Evolutionary conservation across 345 rosid species (phyloP), one percentile per base, ranked within the genome.

Genomic region (Geranium rotundifolium): DNA sequence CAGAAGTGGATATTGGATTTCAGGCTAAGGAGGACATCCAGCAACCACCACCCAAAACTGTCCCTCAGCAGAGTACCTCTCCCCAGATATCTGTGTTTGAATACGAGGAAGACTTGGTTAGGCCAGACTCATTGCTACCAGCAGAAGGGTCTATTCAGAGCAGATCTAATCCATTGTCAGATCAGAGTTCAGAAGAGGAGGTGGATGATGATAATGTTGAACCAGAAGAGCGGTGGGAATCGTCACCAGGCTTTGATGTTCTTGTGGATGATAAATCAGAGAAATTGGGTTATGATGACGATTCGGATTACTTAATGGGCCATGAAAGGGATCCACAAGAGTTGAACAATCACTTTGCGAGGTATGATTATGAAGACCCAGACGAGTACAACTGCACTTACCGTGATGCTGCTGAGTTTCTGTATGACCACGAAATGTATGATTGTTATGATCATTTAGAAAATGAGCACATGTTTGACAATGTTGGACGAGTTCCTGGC

Each of bases 161-260:
- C 60, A 58, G 70, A 57, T 59, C 78, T 56, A 71, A 55, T 7
- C 8, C 29, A 19, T 63, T 39, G 57, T 23, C 75, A 0, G 72
- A 60, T 57, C 67, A 64, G 57, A 63, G 58, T 65, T 56, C 63
- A 63, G 73, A 72, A 49, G 73, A 77, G 27, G 64, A 65, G 56
- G 18, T 58, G 70, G 78, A 69, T 56, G 77, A 70, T 61, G 77
- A 70, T 63, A 76, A 34, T 17, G 54, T 73, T 69, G 79, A 72
- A 27, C 75, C 61, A 9, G 82, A 80, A 58, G 88, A 73, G 56
- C 46, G 54, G 57, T 59, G 71, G 79, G 88, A 79, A 67, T 83
- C 82, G 5, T 76, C 81, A 13, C 74, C 76, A 57, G 81, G 79
- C 55, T 81, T 79, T 71, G 85, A 80, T 65, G 84, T 79, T 69